Percentiles rank a stretch among this genome's conserved stretches.
Conservation (phyloP, 495 filamentous ascomycete genomes). For the Annulohypoxylon nitens region DNA sequence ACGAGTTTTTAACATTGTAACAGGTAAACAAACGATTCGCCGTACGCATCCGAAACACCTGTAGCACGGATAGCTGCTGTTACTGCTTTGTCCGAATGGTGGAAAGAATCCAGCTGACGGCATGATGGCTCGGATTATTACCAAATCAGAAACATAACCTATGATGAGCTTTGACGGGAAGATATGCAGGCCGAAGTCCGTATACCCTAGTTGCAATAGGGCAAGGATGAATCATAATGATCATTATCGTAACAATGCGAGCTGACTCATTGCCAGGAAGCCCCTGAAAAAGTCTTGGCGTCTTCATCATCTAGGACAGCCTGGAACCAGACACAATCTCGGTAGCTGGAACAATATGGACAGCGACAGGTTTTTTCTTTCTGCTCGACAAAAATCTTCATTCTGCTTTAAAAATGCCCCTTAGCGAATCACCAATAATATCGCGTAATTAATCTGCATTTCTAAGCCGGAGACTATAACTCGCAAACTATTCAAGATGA, state of each 20-base stretch:
- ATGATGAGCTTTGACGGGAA: not conserved
- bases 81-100: too few relatives aligned
- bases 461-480: not conserved
- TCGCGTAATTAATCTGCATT: not conserved
- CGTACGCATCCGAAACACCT: too few relatives aligned
- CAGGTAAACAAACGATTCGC: too few relatives aligned
- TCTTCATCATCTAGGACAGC: not conserved
- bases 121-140: not conserved
- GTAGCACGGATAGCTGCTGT: too few relatives aligned
- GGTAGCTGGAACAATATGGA: not conserved
- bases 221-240: not conserved
- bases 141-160: not conserved
- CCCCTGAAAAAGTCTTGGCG: not conserved
- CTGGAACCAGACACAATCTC: not conserved
- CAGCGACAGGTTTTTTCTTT: not conserved
- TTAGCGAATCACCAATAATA: not conserved
- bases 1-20: too few relatives aligned
- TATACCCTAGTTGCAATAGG: not conserved
- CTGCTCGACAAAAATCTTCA: not conserved
- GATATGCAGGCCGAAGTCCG: constrained; percentile 2
- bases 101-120: too few relatives aligned
- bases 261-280: constrained; percentile 9
- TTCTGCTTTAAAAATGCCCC: not conserved
- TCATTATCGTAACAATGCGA: not conserved
- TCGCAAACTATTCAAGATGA: not conserved